A percentile compares a stretch with the other conserved stretches of the same genome.
Conservation (phyloP, 129 eudicot genomes). For the Heracleum sosnowskyi region DNA sequence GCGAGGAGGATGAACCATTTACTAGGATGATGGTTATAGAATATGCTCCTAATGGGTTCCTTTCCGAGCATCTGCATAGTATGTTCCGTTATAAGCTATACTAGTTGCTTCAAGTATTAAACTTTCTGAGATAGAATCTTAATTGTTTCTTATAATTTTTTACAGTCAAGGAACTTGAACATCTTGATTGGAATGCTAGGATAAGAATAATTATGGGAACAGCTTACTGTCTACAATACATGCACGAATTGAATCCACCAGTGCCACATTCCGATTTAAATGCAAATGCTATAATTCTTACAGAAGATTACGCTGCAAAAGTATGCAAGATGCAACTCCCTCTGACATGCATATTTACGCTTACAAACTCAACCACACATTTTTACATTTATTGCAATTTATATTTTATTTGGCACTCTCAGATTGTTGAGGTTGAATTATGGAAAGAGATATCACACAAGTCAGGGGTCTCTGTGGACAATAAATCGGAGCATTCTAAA, state of each 20-base stretch:
- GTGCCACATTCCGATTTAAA: conserved; percentile 44
- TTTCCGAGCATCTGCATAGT: conserved; percentile 94
- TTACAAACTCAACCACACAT: not conserved
- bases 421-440: conserved; percentile 62
- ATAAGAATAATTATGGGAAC: conserved; percentile 84
- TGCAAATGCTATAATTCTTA: conserved; percentile 46
- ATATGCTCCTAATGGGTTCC: conserved; percentile 82
- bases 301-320: conserved; percentile 96
- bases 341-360: not conserved
- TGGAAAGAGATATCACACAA: conserved; percentile 46
- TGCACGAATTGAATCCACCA: conserved; percentile 79
- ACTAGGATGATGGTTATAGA: conserved; percentile 94
- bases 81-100: conserved; percentile 7
- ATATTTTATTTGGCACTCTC: conserved; percentile 11
- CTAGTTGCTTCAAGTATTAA: not conserved
- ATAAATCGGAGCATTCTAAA: conserved; percentile 40
- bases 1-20: conserved; percentile 89
- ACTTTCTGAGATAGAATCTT: not conserved
- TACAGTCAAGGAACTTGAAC: conserved; percentile 73
- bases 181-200: conserved; percentile 84
- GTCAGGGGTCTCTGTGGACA: conserved; percentile 32
- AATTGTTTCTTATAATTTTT: not conserved
- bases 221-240: conserved; percentile 78
- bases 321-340: conserved; percentile 23
- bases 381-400: not conserved